Base-by-base conservation (phyloP, 139 green algal species). In the Yamagishiella unicocca region DNA sequence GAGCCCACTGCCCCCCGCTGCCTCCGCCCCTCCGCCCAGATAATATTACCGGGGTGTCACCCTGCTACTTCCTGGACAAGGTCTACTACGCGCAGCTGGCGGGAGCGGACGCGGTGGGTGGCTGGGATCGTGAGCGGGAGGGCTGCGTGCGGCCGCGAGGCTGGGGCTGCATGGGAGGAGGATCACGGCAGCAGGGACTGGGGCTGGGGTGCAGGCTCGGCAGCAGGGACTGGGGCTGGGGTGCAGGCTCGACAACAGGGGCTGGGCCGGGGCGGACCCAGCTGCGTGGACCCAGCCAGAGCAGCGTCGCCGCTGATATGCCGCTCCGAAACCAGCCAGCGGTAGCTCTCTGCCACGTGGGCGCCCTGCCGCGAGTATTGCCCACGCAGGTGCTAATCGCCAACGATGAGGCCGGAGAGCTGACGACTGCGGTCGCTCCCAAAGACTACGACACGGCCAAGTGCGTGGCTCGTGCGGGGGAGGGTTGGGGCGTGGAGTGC, bases 21-120 rank as follows among this genome's bases (percentile, higher is more conserved):
- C 29, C 31, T 22, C 7, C 1, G 21, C 35, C 76, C 29, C n/a
- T 19, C 31, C 22, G 10, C 17, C 9, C 54, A 67, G 50, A 1
- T 12, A 35, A 46, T 25, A 29, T 6, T 64, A 22, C 29, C n/a
- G 66, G 37, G 70, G 22, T 78, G 53, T 68, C 40, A 7, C 84
- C 95, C 54, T 99, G 96, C 93, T 96, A 96, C 75, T 99, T 99
- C 90, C 91, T 96, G 40, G 77, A 95, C 58, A 99, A 99, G 92
- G 95, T 96, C 25, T 98, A 90, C 81, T 92, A 98, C 76, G 96
- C 95, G 33, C 97, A 99, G 92, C 24, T 90, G 53, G 94, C 95
- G 19, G 97, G 97, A 1, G 97, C 97, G 6, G 91, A 94, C 62
- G 97, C 95, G 70, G 94, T 97, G 54, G 43, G 87, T 82, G 1